Evolutionary conservation across 345 rosid species (phyloP).

Genomic region (Abelmoschus esculentus): DNA sequence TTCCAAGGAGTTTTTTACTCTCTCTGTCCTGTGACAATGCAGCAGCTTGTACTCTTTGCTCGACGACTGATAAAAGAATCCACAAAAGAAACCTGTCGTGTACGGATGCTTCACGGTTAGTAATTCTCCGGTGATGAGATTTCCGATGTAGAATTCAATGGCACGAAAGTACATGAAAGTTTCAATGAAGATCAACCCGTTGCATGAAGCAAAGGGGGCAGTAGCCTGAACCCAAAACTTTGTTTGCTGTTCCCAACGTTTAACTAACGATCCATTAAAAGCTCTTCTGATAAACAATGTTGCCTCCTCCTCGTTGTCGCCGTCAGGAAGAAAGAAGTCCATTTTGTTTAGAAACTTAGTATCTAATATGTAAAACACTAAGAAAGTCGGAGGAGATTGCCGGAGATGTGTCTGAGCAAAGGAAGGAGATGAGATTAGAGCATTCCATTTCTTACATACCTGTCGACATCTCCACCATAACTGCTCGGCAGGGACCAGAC

Average conservation of each 20-base stretch:
- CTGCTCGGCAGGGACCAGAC: not conserved
- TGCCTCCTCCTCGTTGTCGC: not conserved
- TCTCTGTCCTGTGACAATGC: not conserved
- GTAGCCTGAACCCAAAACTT: not conserved
- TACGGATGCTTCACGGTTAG: not conserved
- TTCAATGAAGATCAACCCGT: not conserved
- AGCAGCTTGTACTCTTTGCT: not conserved
- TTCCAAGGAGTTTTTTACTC: not conserved
- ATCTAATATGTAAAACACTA: not conserved
- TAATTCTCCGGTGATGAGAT: not conserved
- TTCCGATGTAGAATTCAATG: not conserved
- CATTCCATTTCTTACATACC: not conserved
- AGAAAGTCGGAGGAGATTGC: not conserved
- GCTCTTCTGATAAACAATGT: not conserved
- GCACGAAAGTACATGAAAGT: not conserved
- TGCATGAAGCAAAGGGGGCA: too few species aligned
- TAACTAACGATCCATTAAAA: too few species aligned
- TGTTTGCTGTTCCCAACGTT: too few species aligned
- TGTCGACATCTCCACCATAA: not conserved
- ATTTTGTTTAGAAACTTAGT: too few species aligned
- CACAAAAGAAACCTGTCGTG: not conserved
- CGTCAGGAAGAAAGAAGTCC: not conserved
- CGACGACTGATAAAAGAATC: not conserved
- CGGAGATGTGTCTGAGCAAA: not conserved
- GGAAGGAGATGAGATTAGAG: not conserved